Conservation (phyloP, 1,284 basidiomycete species). For the Boletus semigastroideus region DNA sequence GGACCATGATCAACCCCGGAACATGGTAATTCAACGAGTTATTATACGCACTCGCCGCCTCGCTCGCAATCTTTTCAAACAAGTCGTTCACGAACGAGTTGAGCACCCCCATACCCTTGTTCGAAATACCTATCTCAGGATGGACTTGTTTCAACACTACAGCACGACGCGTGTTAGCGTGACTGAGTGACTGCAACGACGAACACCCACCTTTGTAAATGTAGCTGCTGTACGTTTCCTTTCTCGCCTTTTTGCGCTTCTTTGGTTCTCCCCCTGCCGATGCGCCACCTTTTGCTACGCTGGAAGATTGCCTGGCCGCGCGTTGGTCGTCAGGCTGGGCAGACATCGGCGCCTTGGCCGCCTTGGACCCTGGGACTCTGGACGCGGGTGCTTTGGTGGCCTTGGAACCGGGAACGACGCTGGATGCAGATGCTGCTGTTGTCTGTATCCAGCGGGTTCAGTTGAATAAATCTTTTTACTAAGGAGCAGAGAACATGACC, state of each 20-base stretch:
- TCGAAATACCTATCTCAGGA: slow-evolving; percentile 95
- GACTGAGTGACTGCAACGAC: neutral
- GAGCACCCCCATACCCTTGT: slow-evolving; percentile 95
- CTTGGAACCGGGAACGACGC: slow-evolving; percentile 17
- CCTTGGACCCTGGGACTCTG: slow-evolving; percentile 23
- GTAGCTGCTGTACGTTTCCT: slow-evolving; percentile 35
- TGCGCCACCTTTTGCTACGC: too few relatives aligned
- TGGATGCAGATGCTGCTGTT: neutral
- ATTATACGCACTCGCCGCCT: slow-evolving; percentile 45
- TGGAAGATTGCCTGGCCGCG: too few relatives aligned
- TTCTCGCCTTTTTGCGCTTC: slow-evolving; percentile 33
- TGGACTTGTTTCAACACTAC: slow-evolving; percentile 88
- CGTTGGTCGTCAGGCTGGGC: too few relatives aligned
- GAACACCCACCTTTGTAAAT: slow-evolving; percentile 35
- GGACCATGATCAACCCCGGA: neutral
- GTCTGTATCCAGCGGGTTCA: neutral
- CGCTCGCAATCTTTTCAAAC: slow-evolving; percentile 90
- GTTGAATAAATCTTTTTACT: neutral
- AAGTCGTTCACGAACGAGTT: slow-evolving; percentile 94
- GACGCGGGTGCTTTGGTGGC: slow-evolving; percentile 21
- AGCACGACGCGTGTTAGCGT: neutral
- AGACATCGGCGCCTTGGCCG: slow-evolving; percentile 26
- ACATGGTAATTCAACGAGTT: neutral
- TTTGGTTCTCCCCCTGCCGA: slow-evolving; percentile 29
- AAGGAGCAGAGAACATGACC: neutral